phyloP scores from a whole-genome alignment of 1,139 yeast species.

The Candida tetrigidarum region DNA sequence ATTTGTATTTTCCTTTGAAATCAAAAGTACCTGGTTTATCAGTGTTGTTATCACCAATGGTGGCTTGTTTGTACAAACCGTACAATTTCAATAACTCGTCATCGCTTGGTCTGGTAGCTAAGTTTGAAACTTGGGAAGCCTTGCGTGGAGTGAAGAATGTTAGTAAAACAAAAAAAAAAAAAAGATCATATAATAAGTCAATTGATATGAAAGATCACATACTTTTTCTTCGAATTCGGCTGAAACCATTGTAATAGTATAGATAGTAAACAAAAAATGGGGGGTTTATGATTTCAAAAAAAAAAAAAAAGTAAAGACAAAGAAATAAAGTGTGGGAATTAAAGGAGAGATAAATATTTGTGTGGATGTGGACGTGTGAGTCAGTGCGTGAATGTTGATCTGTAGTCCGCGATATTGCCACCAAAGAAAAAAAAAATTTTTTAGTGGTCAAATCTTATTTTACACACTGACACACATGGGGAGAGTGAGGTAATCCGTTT shows the following conservation, averaged over 20 bases:
- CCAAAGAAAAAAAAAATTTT: no score
- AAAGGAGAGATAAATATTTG: neutral
- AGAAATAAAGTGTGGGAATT: neutral
- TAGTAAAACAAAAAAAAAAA: no score
- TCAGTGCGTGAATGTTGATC: neutral
- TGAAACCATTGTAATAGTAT: conserved; percentile 42
- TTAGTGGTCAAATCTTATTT: no score
- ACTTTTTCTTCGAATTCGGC: conserved; percentile 58
- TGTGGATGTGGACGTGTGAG: neutral
- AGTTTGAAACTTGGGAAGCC: conserved; percentile 81
- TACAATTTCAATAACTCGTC: conserved; percentile 85
- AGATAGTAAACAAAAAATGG: neutral
- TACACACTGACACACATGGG: no score
- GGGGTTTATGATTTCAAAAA: neutral
- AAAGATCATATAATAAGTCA: no score
- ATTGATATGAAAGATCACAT: conserved; percentile 33
- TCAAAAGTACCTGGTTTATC: conserved; percentile 87
- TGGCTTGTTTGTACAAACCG: conserved; percentile 96
- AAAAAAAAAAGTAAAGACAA: conserved; percentile 1
- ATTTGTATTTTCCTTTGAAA: conserved; percentile 94
- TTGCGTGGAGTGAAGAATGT: conserved; percentile 22
- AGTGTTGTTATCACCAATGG: conserved; percentile 91
- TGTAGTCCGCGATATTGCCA: no score
- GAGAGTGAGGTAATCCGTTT: no score
- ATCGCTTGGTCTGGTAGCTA: conserved; percentile 79